These are phyloP conservation scores for Phytophthora chlamydospora DNA, from an alignment of 352 stramenopile genomes.

Conservation along the genomic window DNA sequence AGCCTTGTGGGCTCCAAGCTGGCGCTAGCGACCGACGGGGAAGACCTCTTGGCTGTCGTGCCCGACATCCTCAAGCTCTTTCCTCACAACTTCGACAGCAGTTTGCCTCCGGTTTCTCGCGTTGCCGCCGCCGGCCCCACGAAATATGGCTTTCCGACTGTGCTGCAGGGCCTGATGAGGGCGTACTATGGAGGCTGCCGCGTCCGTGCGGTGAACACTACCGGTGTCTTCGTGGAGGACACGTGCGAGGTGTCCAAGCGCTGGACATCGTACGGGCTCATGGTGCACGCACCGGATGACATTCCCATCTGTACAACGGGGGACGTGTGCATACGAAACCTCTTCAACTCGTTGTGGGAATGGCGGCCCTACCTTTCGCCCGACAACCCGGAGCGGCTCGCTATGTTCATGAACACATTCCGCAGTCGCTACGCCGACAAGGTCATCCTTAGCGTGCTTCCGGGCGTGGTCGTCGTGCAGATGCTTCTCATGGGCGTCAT, in stretches of 20 bases:
- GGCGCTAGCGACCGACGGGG: slow-evolving; percentile 3
- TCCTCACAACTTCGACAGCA: slow-evolving; percentile 6
- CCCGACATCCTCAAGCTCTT: slow-evolving; percentile 8
- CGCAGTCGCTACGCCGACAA: slow-evolving; percentile 10
- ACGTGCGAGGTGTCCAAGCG: not conserved
- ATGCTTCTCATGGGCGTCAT: slow-evolving; percentile 18
- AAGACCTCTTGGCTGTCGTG: slow-evolving; percentile 19
- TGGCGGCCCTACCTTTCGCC: not conserved
- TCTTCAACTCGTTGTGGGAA: slow-evolving; percentile 6
- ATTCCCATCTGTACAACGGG: slow-evolving; percentile 1
- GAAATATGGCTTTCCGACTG: not conserved
- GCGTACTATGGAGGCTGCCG: slow-evolving; percentile 10
- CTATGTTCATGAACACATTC: slow-evolving; percentile 1
- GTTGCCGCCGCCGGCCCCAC: not conserved
- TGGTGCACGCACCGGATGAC: slow-evolving; percentile 4
- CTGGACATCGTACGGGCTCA: slow-evolving; percentile 5
- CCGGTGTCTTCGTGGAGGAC: slow-evolving; percentile 6
- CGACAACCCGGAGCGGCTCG: not conserved
- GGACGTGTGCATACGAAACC: not conserved
- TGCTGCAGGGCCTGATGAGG: slow-evolving; percentile 1
- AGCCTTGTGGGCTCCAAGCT: not conserved
- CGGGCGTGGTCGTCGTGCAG: slow-evolving; percentile 12
- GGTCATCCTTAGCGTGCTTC: slow-evolving; percentile 4
- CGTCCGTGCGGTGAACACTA: slow-evolving; percentile 7
- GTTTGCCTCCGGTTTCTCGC: not conserved